Evolutionary conservation across 306 rosid species (phyloP).

Genomic region (Arachis stenosperma): DNA sequence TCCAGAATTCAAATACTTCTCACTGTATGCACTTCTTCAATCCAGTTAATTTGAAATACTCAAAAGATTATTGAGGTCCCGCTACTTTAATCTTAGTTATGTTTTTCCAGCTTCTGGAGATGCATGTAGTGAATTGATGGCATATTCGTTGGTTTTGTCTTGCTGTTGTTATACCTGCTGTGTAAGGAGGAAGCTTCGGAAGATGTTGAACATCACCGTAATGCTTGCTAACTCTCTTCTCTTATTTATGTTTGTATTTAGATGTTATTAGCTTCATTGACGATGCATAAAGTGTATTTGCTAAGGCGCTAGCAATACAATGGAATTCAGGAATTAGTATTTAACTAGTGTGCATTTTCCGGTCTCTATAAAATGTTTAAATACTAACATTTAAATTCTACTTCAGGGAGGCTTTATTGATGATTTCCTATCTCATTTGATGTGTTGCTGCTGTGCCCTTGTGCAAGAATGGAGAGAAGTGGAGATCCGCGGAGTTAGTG

Average conservation of each 20-base stretch:
- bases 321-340: constrained; percentile 12
- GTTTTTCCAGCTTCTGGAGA: constrained; percentile 73
- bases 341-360: constrained; percentile 11
- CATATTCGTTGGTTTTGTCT: constrained; percentile 82
- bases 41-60: constrained; percentile 22
- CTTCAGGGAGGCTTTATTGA: constrained; percentile 86
- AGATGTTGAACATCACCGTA: constrained; percentile 87
- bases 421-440: constrained; percentile 92
- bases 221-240: constrained; percentile 36
- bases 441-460: constrained; percentile 99
- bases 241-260: constrained; percentile 21
- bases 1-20: neutral
- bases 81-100: constrained; percentile 23
- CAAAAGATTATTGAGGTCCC: constrained; percentile 21
- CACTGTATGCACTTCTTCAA: constrained; percentile 1
- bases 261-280: constrained; percentile 20
- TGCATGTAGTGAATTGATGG: constrained; percentile 95
- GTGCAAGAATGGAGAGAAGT: constrained; percentile 99
- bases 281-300: constrained; percentile 23
- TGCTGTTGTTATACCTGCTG: constrained; percentile 98
- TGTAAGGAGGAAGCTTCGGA: constrained; percentile 90
- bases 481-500: constrained; percentile 80
- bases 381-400: constrained; percentile 35
- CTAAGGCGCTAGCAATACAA: constrained; percentile 8
- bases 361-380: constrained; percentile 28